phyloP scores from a whole-genome alignment of 768 basidiomycete species.

The Hypholoma sublateritium region DNA sequence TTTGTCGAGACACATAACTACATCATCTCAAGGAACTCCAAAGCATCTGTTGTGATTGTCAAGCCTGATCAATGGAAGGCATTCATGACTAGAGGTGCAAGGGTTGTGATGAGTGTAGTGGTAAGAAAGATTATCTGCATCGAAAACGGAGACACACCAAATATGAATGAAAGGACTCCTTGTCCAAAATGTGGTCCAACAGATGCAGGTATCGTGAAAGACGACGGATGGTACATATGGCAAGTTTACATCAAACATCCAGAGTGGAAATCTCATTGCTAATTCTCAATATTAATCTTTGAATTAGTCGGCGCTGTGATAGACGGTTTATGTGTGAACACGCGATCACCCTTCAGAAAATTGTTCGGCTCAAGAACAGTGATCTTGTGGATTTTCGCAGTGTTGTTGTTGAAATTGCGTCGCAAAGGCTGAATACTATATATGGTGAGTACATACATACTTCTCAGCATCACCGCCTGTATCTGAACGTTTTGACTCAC shows the following conservation, averaged over 20 bases:
- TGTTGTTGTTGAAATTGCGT: no score
- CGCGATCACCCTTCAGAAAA: no score
- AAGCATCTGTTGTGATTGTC: not conserved
- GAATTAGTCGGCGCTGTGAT: constrained; percentile 7
- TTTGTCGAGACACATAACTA: not conserved
- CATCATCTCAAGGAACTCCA: constrained; percentile 1
- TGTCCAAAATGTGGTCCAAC: constrained; percentile 8
- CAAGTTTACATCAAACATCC: not conserved
- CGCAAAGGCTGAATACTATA: no score
- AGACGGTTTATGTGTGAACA: not conserved
- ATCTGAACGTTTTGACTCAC: no score
- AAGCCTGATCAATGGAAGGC: not conserved
- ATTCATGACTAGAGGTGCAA: constrained; percentile 1
- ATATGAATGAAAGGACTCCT: not conserved
- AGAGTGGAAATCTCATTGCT: not conserved
- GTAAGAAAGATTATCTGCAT: not conserved
- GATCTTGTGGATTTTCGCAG: no score
- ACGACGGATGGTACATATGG: constrained; percentile 4
- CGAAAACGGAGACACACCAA: not conserved
- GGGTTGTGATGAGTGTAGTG: constrained; percentile 6
- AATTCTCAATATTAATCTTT: not conserved
- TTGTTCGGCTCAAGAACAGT: no score
- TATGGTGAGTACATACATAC: no score
- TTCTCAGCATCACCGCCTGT: no score
- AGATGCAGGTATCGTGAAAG: not conserved